Evolutionary conservation across 352 stramenopile species (phyloP).

Genomic region (Globisporangium carolinianum): DNA sequence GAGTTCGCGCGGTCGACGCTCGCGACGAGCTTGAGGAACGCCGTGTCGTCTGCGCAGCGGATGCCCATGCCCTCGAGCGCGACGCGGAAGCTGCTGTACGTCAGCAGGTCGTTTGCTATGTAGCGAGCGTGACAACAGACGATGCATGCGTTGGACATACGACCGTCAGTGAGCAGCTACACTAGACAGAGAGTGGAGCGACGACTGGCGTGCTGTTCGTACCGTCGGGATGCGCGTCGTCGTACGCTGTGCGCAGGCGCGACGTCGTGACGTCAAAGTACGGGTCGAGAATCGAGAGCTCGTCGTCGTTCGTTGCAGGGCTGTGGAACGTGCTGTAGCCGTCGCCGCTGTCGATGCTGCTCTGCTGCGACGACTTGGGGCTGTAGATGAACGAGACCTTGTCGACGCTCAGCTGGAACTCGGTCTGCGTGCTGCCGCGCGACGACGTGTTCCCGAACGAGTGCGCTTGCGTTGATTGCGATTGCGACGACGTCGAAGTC

Average conservation of each 20-base stretch:
- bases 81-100: conserved; percentile 48
- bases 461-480: conserved; percentile 1
- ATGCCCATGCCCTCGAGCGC: conserved; percentile 67
- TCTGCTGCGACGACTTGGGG: conserved; percentile 28
- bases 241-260: conserved; percentile 58
- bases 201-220: background rate
- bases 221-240: conserved; percentile 51
- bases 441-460: conserved; percentile 8
- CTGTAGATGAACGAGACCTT: conserved; percentile 81
- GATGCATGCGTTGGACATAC: background rate
- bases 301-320: conserved; percentile 34
- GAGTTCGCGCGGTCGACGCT: conserved; percentile 48
- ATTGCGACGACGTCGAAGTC: conserved; percentile 10
- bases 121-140: background rate
- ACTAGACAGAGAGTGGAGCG: background rate
- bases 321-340: conserved; percentile 52
- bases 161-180: background rate
- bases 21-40: conserved; percentile 67
- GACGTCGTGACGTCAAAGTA: conserved; percentile 84
- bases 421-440: conserved; percentile 26
- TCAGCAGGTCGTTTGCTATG: conserved; percentile 22
- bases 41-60: conserved; percentile 53
- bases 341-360: background rate
- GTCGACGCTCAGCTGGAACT: conserved; percentile 70
- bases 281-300: conserved; percentile 78